phyloP scores from a whole-genome alignment of 148 eudicot genomes.

The Persicaria maculosa region DNA sequence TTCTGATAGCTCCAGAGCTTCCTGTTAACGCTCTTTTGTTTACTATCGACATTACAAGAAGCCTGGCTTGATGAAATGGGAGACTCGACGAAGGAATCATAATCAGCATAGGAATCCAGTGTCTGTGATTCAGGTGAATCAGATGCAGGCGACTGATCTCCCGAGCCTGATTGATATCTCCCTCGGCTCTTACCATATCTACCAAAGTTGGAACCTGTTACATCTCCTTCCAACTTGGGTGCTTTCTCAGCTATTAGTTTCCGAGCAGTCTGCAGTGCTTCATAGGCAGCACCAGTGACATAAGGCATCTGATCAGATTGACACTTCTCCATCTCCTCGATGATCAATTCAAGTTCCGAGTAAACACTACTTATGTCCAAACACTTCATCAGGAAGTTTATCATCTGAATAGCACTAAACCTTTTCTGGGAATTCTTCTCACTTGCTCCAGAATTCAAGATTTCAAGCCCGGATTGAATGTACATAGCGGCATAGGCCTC shows the following conservation, averaged over 20 bases:
- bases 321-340: slow-evolving; percentile 81
- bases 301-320: slow-evolving; percentile 72
- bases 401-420: slow-evolving; percentile 83
- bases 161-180: slow-evolving; percentile 33
- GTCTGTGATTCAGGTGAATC: slow-evolving; percentile 80
- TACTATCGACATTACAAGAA: slow-evolving; percentile 25
- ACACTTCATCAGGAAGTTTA: slow-evolving; percentile 71
- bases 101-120: slow-evolving; percentile 44
- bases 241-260: slow-evolving; percentile 40
- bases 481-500: slow-evolving; percentile 84
- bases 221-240: slow-evolving; percentile 31
- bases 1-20: slow-evolving; percentile 66
- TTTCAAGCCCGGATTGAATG: slow-evolving; percentile 55
- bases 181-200: slow-evolving; percentile 22
- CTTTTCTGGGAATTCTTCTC: slow-evolving; percentile 76
- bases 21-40: slow-evolving; percentile 42
- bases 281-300: slow-evolving; percentile 90
- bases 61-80: slow-evolving; percentile 46
- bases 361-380: slow-evolving; percentile 71
- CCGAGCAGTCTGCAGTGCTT: slow-evolving; percentile 73
- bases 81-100: slow-evolving; percentile 52
- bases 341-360: slow-evolving; percentile 52
- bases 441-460: slow-evolving; percentile 41
- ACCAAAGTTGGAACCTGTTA: not conserved
- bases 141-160: slow-evolving; percentile 45